phyloP scores from a whole-genome alignment of 1,284 basidiomycete genomes.

The Vanrija humicola region DNA sequence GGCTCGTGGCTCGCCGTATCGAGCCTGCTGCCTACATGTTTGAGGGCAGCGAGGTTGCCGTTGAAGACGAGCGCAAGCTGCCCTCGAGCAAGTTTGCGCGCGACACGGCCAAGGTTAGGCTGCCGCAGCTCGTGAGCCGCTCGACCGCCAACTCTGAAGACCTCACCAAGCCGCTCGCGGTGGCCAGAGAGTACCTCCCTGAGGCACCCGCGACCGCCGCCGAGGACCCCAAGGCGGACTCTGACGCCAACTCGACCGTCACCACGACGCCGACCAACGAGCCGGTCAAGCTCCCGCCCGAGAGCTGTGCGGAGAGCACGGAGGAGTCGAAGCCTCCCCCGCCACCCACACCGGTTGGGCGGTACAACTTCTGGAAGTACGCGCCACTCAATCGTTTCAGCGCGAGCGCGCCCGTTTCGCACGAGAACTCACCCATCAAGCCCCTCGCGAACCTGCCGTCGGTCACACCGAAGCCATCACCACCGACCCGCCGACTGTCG shows the following conservation, averaged over 20 bases:
- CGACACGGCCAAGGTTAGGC: conserved; percentile 13
- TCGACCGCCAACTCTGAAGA: conserved; percentile 9
- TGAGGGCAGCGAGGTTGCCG: conserved; percentile 56
- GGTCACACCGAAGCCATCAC: neutral
- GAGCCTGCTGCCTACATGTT: conserved; percentile 50
- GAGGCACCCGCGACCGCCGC: neutral
- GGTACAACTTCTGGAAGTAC: conserved; percentile 20
- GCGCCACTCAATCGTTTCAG: conserved; percentile 13
- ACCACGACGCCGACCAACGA: conserved; percentile 19
- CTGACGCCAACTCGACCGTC: conserved; percentile 10
- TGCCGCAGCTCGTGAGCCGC: conserved; percentile 34
- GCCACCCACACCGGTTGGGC: neutral
- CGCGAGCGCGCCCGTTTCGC: conserved; percentile 9
- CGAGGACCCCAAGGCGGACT: conserved; percentile 7
- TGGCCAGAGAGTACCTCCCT: conserved; percentile 29
- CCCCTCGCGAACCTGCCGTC: conserved; percentile 1
- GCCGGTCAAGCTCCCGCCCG: conserved; percentile 7
- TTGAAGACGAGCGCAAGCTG: conserved; percentile 68
- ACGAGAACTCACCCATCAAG: conserved; percentile 13
- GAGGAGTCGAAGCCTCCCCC: conserved; percentile 1
- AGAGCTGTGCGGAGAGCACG: neutral
- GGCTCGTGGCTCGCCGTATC: conserved; percentile 52
- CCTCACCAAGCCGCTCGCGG: conserved; percentile 33
- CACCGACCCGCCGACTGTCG: too few relatives aligned
- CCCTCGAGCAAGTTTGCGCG: conserved; percentile 1